Evolutionary conservation across 305 asterid species (phyloP).

Genomic region (Salvia sclarea): DNA sequence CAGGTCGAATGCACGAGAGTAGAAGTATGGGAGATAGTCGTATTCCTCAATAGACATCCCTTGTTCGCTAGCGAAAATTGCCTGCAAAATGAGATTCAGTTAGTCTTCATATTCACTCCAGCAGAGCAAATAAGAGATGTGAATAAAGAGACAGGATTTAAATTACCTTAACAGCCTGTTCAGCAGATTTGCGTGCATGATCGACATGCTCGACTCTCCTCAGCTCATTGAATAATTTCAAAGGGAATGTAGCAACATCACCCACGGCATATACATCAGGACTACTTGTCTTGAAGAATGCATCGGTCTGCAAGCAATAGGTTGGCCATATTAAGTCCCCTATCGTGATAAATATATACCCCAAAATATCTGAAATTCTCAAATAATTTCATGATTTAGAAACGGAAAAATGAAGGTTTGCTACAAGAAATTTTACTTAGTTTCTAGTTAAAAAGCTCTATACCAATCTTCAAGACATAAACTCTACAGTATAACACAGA

Average conservation of each 20-base stretch:
- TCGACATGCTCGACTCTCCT: conserved; percentile 98
- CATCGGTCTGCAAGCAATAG: conserved; percentile 79
- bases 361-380: not conserved
- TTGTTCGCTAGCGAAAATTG: conserved; percentile 67
- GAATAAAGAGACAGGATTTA: too few relatives aligned
- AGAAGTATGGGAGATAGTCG: conserved; percentile 91
- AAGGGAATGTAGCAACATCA: conserved; percentile 95
- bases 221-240: conserved; percentile 77
- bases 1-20: conserved; percentile 84
- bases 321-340: conserved; percentile 4
- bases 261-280: conserved; percentile 94
- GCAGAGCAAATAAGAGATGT: not conserved
- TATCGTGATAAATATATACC: not conserved
- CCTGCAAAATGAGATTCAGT: conserved; percentile 45
- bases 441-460: not conserved
- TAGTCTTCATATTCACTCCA: conserved; percentile 2
- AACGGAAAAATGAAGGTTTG: not conserved
- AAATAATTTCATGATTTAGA: not conserved
- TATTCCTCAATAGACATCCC: conserved; percentile 68
- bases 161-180: conserved; percentile 93
- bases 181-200: conserved; percentile 98
- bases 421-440: too few relatives aligned
- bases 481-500: conserved; percentile 2
- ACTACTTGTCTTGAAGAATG: conserved; percentile 73
- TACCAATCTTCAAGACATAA: not conserved